Conservation (phyloP, 2,329 filamentous ascomycete genomes). For the Epichloe uncinata region DNA sequence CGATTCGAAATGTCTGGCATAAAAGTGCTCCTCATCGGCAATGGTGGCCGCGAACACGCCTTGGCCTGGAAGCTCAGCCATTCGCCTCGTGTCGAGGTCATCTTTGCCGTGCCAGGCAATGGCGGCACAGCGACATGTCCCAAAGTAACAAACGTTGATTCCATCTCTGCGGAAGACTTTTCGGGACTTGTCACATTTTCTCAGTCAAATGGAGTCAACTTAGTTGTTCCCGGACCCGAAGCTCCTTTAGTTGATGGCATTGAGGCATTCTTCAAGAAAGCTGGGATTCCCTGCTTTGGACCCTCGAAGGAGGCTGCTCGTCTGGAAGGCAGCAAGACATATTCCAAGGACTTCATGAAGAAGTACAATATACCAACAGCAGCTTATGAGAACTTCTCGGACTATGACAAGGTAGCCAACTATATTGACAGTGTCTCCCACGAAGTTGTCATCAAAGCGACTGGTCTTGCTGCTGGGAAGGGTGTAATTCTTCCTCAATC, state of each 20-base stretch:
- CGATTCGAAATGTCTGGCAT: constrained; percentile 26
- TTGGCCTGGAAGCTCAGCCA: constrained; percentile 88
- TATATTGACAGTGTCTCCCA: constrained; percentile 63
- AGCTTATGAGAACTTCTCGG: constrained; percentile 75
- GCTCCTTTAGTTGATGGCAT: constrained; percentile 88
- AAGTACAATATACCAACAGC: constrained; percentile 83
- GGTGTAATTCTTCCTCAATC: constrained; percentile 80
- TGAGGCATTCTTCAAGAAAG: constrained; percentile 63
- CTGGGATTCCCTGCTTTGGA: constrained; percentile 71
- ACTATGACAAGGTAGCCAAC: constrained; percentile 56
- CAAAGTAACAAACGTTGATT: constrained; percentile 59
- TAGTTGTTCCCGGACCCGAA: constrained; percentile 85
- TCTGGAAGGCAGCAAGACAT: constrained; percentile 95
- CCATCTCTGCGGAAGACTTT: constrained; percentile 65
- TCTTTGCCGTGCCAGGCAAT: constrained; percentile 65
- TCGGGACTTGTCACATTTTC: constrained; percentile 63
- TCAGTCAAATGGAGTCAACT: constrained; percentile 57
- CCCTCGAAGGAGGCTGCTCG: constrained; percentile 71
- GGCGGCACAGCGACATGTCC: constrained; percentile 64
- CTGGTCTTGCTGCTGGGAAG: constrained; percentile 84
- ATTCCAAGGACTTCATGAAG: constrained; percentile 97
- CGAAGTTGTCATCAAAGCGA: constrained; percentile 85
- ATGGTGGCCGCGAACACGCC: constrained; percentile 88
- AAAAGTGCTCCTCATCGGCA: constrained; percentile 76
- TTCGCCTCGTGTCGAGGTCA: constrained; percentile 63